Evolutionary conservation across 2,329 filamentous ascomycete species (phyloP).

Genomic region (Aureobasidium sp.): DNA sequence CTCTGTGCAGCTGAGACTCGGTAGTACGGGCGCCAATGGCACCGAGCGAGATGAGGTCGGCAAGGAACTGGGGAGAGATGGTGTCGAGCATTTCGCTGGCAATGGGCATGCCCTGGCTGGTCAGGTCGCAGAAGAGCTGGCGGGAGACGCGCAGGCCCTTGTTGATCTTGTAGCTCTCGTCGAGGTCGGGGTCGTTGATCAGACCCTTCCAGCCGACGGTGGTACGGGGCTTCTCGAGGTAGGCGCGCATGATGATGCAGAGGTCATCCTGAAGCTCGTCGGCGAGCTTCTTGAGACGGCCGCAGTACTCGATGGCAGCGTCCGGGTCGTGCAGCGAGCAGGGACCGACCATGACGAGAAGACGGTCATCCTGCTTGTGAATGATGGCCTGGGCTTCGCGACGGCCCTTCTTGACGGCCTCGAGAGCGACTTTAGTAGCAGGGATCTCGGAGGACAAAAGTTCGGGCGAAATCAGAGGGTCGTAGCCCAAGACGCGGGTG

Average conservation of each 20-base stretch:
- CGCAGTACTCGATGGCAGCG: slow-evolving; percentile 81
- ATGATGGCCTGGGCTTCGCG: slow-evolving; percentile 66
- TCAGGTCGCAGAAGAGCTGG: slow-evolving; percentile 89
- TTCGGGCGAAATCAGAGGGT: slow-evolving; percentile 83
- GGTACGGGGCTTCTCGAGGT: slow-evolving; percentile 97
- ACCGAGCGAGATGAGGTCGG: slow-evolving; percentile 89
- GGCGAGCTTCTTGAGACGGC: slow-evolving; percentile 67
- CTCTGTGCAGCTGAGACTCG: slow-evolving; percentile 91
- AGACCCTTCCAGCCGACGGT: slow-evolving; percentile 99
- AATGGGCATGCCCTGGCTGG: slow-evolving; percentile 81
- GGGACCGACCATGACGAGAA: slow-evolving; percentile 89
- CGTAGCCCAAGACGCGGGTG: slow-evolving; percentile 69
- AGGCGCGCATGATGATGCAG: slow-evolving; percentile 93
- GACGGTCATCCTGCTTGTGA: slow-evolving; percentile 71
- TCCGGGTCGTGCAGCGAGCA: slow-evolving; percentile 96
- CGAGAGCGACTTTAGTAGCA: slow-evolving; percentile 50
- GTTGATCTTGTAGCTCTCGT: slow-evolving; percentile 97
- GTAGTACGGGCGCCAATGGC: slow-evolving; percentile 95
- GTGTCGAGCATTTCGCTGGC: slow-evolving; percentile 98
- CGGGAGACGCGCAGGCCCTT: slow-evolving; percentile 90
- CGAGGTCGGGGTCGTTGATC: slow-evolving; percentile 98
- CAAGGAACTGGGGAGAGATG: slow-evolving; percentile 95
- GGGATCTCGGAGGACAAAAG: slow-evolving; percentile 83
- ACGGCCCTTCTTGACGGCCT: slow-evolving; percentile 65
- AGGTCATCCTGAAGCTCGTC: slow-evolving; percentile 77